Percentiles rank a stretch among this genome's conserved stretches.
These are phyloP conservation scores for Trametes pubescens DNA, from an alignment of 1,284 basidiomycete genomes.

Conservation along the genomic window DNA sequence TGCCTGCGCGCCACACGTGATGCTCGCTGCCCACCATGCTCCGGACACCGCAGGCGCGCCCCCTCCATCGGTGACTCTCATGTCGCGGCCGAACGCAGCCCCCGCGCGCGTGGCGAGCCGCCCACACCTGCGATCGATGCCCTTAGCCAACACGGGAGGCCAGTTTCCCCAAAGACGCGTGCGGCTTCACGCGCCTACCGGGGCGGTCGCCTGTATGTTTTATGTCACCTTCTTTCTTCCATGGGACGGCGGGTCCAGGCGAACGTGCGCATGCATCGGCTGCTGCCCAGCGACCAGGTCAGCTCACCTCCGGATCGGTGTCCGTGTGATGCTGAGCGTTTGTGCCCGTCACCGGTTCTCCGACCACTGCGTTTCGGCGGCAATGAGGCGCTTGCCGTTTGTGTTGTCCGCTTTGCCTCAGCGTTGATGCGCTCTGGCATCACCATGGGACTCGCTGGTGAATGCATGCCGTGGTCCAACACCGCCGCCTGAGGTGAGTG, in stretches of 20 bases:
- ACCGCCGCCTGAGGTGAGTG: conserved; percentile 5
- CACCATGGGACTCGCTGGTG: conserved; percentile 32
- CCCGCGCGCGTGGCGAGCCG: conserved; percentile 2
- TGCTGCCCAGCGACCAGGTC: conserved; percentile 11
- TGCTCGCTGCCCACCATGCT: conserved; percentile 15
- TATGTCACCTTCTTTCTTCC: conserved; percentile 11
- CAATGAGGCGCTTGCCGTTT: conserved; percentile 8
- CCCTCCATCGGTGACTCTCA: conserved; percentile 2
- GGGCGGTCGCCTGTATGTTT: conserved; percentile 15
- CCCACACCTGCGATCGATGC: conserved; percentile 10
- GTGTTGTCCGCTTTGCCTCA: conserved; percentile 13
- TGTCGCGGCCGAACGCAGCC: conserved; percentile 4
- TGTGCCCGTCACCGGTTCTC: conserved; percentile 26
- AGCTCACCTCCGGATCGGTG: conserved; percentile 27
- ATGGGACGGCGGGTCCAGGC: conserved; percentile 6
- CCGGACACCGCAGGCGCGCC: conserved; percentile 19
- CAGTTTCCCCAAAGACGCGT: not conserved
- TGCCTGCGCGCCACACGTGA: conserved; percentile 32
- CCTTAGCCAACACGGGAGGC: not conserved
- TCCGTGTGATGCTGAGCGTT: conserved; percentile 25
- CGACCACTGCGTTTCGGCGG: conserved; percentile 5
- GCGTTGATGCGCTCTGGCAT: conserved; percentile 32
- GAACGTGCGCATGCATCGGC: conserved; percentile 25
- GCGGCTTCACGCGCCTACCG: not conserved
- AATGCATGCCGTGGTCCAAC: not conserved